phyloP scores from a whole-genome alignment of 2,329 filamentous ascomycete genomes.

The Ceratocystis destructans region DNA sequence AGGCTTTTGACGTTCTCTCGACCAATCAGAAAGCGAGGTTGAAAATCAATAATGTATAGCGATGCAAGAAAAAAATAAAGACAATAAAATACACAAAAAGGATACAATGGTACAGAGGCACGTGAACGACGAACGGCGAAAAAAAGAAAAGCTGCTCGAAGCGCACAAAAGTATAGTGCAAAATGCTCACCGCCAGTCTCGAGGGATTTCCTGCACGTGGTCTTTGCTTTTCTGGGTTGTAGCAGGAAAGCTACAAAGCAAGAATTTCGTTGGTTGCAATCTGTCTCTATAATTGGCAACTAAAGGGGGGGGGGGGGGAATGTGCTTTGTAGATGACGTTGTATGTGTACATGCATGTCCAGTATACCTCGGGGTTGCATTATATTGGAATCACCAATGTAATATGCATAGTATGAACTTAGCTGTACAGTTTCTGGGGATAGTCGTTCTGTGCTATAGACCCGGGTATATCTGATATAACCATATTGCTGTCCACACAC shows the following conservation, averaged over 20 bases:
- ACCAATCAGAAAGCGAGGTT: neutral
- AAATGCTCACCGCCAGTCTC: conserved; percentile 13
- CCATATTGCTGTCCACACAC: neutral
- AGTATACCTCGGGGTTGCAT: neutral
- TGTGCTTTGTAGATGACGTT: neutral
- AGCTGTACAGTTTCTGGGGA: neutral
- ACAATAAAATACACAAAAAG: too few species aligned
- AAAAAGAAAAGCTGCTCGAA: neutral
- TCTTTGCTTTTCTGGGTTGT: neutral
- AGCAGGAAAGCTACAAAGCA: neutral
- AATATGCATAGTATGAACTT: neutral
- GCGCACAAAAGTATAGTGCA: too few species aligned
- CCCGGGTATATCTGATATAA: neutral
- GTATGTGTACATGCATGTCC: neutral
- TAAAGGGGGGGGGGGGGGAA: too few species aligned
- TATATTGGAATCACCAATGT: neutral
- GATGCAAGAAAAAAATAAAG: neutral
- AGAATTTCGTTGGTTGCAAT: neutral
- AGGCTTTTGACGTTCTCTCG: neutral
- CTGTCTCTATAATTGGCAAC: neutral
- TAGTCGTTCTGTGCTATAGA: neutral
- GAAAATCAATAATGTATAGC: neutral
- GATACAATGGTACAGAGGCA: too few species aligned
- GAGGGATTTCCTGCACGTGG: conserved; percentile 10
- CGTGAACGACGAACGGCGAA: neutral